These are phyloP conservation scores for Furcasterigmium furcatum DNA, from an alignment of 2,329 filamentous ascomycete genomes.

Conservation along the genomic window DNA sequence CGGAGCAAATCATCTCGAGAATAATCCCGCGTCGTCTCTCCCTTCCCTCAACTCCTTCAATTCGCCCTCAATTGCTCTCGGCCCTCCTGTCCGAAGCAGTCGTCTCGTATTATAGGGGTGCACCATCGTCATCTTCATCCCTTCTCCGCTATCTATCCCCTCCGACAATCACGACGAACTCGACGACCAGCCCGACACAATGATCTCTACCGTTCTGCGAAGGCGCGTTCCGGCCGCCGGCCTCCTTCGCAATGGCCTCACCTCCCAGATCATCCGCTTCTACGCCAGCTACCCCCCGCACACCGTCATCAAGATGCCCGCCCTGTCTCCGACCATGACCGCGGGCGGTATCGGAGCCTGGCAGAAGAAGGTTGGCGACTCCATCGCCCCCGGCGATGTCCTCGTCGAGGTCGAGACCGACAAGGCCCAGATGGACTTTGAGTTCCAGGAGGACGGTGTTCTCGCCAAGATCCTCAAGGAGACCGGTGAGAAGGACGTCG, in stretches of 20 bases:
- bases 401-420: conserved; percentile 98
- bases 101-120: neutral
- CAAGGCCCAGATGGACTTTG: conserved; percentile 99
- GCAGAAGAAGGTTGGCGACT: conserved; percentile 96
- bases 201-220: conserved; percentile 63
- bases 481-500: conserved; percentile 86
- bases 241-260: conserved; percentile 47
- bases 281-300: conserved; percentile 89
- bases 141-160: conserved; percentile 9
- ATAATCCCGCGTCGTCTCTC: conserved; percentile 23
- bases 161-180: conserved; percentile 4
- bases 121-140: neutral
- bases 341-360: conserved; percentile 93
- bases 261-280: conserved; percentile 56
- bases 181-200: conserved; percentile 28
- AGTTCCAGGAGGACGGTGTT: conserved; percentile 97
- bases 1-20: conserved; percentile 16
- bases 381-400: conserved; percentile 86
- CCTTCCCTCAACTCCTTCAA: conserved; percentile 14
- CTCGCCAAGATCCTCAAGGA: conserved; percentile 93
- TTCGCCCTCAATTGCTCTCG: conserved; percentile 9
- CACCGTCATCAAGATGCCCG: conserved; percentile 95
- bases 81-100: conserved; percentile 1
- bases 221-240: conserved; percentile 56
- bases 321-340: conserved; percentile 96